Conservation (phyloP, 495 filamentous ascomycete genomes). For the Penicillium salamii region DNA sequence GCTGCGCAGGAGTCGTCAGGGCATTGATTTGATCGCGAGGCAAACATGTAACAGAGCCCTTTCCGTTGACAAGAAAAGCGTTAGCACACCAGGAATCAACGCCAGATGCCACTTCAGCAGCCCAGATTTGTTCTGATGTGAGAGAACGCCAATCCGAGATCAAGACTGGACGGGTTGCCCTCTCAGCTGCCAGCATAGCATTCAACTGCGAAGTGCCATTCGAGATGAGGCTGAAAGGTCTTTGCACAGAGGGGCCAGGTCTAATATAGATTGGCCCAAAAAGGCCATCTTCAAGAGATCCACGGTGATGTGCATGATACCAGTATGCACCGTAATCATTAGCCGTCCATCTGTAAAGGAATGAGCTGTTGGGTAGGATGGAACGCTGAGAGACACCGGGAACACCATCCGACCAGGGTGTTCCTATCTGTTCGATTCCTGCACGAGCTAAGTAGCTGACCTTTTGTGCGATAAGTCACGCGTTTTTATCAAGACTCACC, state of each 20-base stretch:
- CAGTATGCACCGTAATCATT: slow-evolving; percentile 30
- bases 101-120: slow-evolving; percentile 33
- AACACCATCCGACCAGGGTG: slow-evolving; percentile 54
- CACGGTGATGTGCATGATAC: slow-evolving; percentile 52
- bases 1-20: slow-evolving; percentile 26
- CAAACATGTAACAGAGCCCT: slow-evolving; percentile 48
- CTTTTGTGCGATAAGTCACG: no score
- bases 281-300: slow-evolving; percentile 54
- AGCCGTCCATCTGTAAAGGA: slow-evolving; percentile 46
- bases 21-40: slow-evolving; percentile 33
- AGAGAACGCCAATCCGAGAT: slow-evolving; percentile 55
- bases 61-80: slow-evolving; percentile 55
- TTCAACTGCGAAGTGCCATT: slow-evolving; percentile 32
- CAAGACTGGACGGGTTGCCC: slow-evolving; percentile 41
- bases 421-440: slow-evolving; percentile 39
- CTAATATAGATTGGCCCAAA: slow-evolving; percentile 52
- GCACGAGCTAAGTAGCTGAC: neutral
- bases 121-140: slow-evolving; percentile 46
- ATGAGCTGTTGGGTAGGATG: slow-evolving; percentile 44
- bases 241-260: slow-evolving; percentile 24
- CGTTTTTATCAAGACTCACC: slow-evolving; percentile 21
- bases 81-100: slow-evolving; percentile 45
- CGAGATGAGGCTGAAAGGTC: slow-evolving; percentile 47
- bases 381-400: slow-evolving; percentile 46
- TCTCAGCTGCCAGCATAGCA: slow-evolving; percentile 46